Evolutionary conservation across 176 grass and related monocot species (phyloP), one percentile per base, ranked within the genome.

Genomic region (Oryza meyeriana): DNA sequence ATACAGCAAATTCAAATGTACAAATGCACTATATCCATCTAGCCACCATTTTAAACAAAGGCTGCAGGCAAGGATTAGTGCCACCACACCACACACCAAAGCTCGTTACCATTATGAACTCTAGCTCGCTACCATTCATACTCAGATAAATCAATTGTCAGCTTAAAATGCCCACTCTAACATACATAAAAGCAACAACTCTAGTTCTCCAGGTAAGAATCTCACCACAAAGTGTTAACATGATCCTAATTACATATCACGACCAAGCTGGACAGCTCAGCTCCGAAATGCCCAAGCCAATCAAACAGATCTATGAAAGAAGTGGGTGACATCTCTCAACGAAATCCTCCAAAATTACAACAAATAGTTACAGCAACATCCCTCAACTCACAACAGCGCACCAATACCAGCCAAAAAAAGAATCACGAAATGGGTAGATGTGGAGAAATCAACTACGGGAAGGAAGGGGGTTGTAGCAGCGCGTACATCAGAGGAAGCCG

Each of bases 401-500:
- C 59, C n/a, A 59, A 58, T 12, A 66, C 27, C 14, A 30, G 58
- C 16, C 13, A 13, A 62, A 20, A 6, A 52, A 75, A 69, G 24
- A 67, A 75, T 61, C 14, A 20, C 9, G 25, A 65, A 83, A 83
- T 6, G 66, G 27, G 32, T 22, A 69, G 14, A 45, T 22, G 75
- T 47, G 22, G 31, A 41, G 32, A n/a, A 13, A 40, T 48, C 70
- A 64, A 50, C 57, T 50, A 45, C 34, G 13, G 66, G 22, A 36
- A 0, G 48, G 18, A 48, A 10, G 36, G 26, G 58, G 8, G 2
- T 4, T 5, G 35, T 1, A 20, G 25, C 12, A 0, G 66, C 26
- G 35, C 12, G 34, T 25, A 6, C 40, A 72, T 90, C 85, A 95
- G 70, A 96, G 85, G 74, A 96, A 96, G 80, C 93, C 93, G 50